A percentile compares a stretch with the other conserved stretches of the same genome.
phyloP scores from a whole-genome alignment of 306 rosid genomes.

The Quercus alba region DNA sequence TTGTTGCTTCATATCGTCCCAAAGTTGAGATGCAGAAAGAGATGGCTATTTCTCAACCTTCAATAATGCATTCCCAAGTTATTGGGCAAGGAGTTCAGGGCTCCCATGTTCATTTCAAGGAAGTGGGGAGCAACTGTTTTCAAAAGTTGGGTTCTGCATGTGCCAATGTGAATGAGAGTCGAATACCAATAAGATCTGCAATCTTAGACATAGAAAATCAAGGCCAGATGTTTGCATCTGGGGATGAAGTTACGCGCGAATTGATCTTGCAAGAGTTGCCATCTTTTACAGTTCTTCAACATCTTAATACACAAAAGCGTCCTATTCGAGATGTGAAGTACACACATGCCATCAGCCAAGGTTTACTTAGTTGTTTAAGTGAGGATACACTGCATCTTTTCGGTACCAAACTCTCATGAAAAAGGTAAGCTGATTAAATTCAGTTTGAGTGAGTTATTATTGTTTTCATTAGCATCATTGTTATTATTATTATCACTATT shows the following conservation, averaged over 20 bases:
- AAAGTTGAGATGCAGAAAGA: conserved; percentile 47
- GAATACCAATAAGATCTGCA: conserved; percentile 55
- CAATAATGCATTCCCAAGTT: conserved; percentile 37
- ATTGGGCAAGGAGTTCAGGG: conserved; percentile 65
- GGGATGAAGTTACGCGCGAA: conserved; percentile 53
- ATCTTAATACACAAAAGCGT: conserved; percentile 39
- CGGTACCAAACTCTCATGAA: conserved; percentile 30
- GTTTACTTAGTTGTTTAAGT: conserved; percentile 62
- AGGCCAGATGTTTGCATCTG: conserved; percentile 55
- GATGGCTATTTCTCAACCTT: conserved; percentile 40
- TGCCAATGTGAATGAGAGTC: conserved; percentile 54
- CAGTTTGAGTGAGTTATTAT: neutral
- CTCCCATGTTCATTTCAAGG: conserved; percentile 53
- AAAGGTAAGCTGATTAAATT: conserved; percentile 16
- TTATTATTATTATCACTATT: neutral
- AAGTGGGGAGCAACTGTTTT: conserved; percentile 30
- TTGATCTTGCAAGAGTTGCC: conserved; percentile 76
- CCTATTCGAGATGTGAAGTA: conserved; percentile 71
- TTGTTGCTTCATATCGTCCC: conserved; percentile 85
- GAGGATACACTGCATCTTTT: conserved; percentile 66
- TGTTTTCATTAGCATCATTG: neutral
- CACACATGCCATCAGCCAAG: conserved; percentile 34
- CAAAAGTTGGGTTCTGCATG: conserved; percentile 45
- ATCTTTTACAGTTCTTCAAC: conserved; percentile 58
- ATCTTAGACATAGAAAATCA: conserved; percentile 41